These are phyloP conservation scores for Tetracladium marchalianum DNA, from an alignment of 495 filamentous ascomycete genomes.

Conservation along the genomic window DNA sequence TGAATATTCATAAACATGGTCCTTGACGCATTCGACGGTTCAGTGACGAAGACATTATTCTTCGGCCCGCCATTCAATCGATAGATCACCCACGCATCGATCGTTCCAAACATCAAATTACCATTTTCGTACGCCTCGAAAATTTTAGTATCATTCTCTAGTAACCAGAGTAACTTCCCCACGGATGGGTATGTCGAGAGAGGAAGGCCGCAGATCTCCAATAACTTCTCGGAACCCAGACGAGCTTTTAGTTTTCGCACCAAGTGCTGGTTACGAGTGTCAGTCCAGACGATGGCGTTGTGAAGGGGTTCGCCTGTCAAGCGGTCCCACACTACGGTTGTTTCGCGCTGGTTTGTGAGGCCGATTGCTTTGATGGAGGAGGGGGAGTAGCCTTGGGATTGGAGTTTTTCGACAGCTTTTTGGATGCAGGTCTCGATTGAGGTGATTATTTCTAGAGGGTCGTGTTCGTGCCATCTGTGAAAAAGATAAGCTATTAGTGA, in stretches of 20 bases:
- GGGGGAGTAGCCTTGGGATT: constrained; percentile 55
- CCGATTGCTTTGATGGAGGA: constrained; percentile 75
- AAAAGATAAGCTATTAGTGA: not conserved
- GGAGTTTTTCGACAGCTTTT: constrained; percentile 64
- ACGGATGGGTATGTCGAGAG: constrained; percentile 93
- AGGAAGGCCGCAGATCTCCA: constrained; percentile 72
- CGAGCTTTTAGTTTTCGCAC: constrained; percentile 67
- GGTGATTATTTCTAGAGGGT: constrained; percentile 66
- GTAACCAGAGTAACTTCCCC: constrained; percentile 79
- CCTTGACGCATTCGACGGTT: constrained; percentile 85
- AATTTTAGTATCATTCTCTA: constrained; percentile 65
- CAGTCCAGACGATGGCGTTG: constrained; percentile 90
- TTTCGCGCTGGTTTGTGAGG: constrained; percentile 92
- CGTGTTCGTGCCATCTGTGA: constrained; percentile 85
- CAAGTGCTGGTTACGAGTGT: constrained; percentile 69
- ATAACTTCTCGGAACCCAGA: constrained; percentile 56
- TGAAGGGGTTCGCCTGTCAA: constrained; percentile 74
- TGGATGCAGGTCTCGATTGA: constrained; percentile 82
- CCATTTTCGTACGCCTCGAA: constrained; percentile 67
- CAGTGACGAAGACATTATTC: constrained; percentile 64
- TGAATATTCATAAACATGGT: constrained; percentile 96
- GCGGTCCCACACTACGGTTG: constrained; percentile 80
- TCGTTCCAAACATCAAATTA: constrained; percentile 76
- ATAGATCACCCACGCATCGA: constrained; percentile 86
- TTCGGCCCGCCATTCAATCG: constrained; percentile 74